phyloP scores from a whole-genome alignment of 805 yeast genomes.

The Myxozyma monticola region DNA sequence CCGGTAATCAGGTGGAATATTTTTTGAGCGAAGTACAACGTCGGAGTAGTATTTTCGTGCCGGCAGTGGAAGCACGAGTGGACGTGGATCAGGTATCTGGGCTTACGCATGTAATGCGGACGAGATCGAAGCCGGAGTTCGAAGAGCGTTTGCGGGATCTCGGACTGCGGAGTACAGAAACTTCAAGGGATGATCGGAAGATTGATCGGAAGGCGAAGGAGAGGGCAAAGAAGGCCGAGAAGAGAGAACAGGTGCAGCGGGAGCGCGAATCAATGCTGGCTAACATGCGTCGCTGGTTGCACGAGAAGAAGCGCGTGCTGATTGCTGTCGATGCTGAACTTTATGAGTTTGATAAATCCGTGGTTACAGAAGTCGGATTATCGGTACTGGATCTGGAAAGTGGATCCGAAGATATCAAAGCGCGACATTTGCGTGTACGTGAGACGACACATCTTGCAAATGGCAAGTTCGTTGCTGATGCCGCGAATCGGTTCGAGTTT shows the following conservation, averaged over 20 bases:
- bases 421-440: slow-evolving; percentile 10
- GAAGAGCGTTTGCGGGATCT: too few relatives aligned
- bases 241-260: background rate
- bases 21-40: too few relatives aligned
- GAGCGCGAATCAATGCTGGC: slow-evolving; percentile 1
- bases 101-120: too few relatives aligned
- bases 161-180: too few relatives aligned
- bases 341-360: slow-evolving; percentile 6
- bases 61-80: too few relatives aligned
- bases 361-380: slow-evolving; percentile 18
- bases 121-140: too few relatives aligned
- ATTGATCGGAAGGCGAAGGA: too few relatives aligned
- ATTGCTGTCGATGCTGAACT: slow-evolving; percentile 19
- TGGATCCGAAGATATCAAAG: background rate
- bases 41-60: too few relatives aligned
- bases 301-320: slow-evolving; percentile 6
- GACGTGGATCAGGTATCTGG: too few relatives aligned
- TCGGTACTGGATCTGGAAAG: slow-evolving; percentile 4
- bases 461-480: slow-evolving; percentile 16
- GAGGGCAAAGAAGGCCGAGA: slow-evolving; percentile 4
- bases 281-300: background rate
- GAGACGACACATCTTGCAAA: slow-evolving; percentile 13
- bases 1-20: too few relatives aligned
- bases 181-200: too few relatives aligned
- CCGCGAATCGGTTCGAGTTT: slow-evolving; percentile 16